Conservation (phyloP, 768 basidiomycete species). For the Trametes meyenii region DNA sequence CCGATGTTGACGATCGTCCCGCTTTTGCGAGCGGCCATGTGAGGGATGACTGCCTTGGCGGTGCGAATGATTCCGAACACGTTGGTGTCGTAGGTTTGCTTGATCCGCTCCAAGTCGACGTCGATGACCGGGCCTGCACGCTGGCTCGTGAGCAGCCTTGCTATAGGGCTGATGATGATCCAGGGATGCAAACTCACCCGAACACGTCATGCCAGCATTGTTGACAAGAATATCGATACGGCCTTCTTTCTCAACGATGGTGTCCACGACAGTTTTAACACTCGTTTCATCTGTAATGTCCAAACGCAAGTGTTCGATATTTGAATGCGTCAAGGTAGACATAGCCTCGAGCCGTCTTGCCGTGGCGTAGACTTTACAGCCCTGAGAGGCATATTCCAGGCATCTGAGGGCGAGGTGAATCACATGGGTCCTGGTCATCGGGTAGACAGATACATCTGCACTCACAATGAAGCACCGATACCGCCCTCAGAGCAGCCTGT, state of each 20-base stretch:
- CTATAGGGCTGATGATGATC: background rate
- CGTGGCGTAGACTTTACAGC: constrained; percentile 78
- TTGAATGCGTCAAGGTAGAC: constrained; percentile 48
- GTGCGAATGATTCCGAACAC: constrained; percentile 62
- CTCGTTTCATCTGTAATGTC: constrained; percentile 68
- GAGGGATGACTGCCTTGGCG: constrained; percentile 62
- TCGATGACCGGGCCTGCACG: constrained; percentile 52
- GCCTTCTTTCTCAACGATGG: constrained; percentile 57
- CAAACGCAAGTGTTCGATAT: constrained; percentile 52
- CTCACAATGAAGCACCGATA: constrained; percentile 1
- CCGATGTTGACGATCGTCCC: constrained; percentile 79
- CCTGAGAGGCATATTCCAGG: constrained; percentile 63
- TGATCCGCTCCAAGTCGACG: constrained; percentile 54
- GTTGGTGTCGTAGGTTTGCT: constrained; percentile 66
- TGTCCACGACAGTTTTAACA: constrained; percentile 50
- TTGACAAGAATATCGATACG: constrained; percentile 77
- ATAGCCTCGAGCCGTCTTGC: constrained; percentile 66
- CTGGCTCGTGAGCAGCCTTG: background rate
- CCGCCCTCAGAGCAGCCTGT: constrained; percentile 13
- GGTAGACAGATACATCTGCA: background rate
- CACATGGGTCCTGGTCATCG: background rate
- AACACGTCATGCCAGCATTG: constrained; percentile 59
- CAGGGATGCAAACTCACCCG: constrained; percentile 46
- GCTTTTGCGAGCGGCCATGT: constrained; percentile 65
- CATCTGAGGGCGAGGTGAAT: constrained; percentile 48